Evolutionary conservation across 352 stramenopile genomes (phyloP).

Genomic region (Globisporangium splendens): DNA sequence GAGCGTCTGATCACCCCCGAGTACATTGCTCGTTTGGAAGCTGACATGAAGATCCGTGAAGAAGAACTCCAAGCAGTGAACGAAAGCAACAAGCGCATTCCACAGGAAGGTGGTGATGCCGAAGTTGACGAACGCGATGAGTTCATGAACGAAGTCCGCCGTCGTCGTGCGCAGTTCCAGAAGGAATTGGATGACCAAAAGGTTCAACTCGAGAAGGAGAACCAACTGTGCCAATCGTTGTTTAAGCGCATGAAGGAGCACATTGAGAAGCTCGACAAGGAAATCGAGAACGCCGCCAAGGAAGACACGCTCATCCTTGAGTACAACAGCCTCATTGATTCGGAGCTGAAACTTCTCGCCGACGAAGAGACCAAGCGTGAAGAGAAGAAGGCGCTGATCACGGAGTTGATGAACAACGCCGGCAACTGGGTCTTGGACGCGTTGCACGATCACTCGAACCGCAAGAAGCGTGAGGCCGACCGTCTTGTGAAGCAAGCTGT

Average conservation of each 20-base stretch:
- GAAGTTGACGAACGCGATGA: conserved; percentile 81
- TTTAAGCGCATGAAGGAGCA: conserved; percentile 82
- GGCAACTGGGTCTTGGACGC: conserved; percentile 85
- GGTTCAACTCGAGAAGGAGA: conserved; percentile 69
- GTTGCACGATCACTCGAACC: conserved; percentile 79
- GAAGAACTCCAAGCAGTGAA: conserved; percentile 71
- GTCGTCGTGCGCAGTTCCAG: conserved; percentile 76
- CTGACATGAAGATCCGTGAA: conserved; percentile 82
- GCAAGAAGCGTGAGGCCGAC: conserved; percentile 86
- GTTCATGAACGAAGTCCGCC: conserved; percentile 87
- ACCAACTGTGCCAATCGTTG: conserved; percentile 74
- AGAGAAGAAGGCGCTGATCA: conserved; percentile 86
- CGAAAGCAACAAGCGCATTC: conserved; percentile 83
- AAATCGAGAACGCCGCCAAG: conserved; percentile 67
- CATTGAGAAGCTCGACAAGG: conserved; percentile 72
- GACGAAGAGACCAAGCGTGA: conserved; percentile 86
- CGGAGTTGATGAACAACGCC: conserved; percentile 82
- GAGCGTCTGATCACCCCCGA: conserved; percentile 75
- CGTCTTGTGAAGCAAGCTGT: conserved; percentile 82
- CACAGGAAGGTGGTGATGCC: conserved; percentile 64
- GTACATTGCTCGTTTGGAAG: conserved; percentile 80
- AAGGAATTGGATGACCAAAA: conserved; percentile 80
- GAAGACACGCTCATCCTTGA: conserved; percentile 75
- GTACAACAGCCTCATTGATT: conserved; percentile 67
- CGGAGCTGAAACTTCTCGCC: conserved; percentile 68